Evolutionary conservation across 1,284 basidiomycete species (phyloP).

Genomic region (Austroboletus novae-zelandiae): DNA sequence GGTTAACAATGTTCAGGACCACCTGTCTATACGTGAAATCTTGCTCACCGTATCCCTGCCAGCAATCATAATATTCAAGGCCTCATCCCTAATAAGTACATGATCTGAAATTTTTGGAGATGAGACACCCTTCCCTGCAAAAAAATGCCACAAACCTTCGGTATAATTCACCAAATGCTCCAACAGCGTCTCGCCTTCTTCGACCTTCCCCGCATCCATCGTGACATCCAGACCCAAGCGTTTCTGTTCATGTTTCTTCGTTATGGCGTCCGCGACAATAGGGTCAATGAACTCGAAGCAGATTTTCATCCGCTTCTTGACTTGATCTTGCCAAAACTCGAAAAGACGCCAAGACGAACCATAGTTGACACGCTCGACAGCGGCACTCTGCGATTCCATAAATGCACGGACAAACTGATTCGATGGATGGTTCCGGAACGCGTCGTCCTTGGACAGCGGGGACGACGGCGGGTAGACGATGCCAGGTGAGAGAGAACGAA

Average conservation of each 20-base stretch:
- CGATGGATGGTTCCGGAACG: slow-evolving; percentile 14
- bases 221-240: slow-evolving; percentile 2
- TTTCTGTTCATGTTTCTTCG: slow-evolving; percentile 22
- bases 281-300: slow-evolving; percentile 29
- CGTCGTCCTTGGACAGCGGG: slow-evolving; percentile 14
- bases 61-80: slow-evolving; percentile 41
- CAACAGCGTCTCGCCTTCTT: slow-evolving; percentile 28
- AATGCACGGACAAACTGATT: slow-evolving; percentile 31
- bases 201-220: slow-evolving; percentile 3
- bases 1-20: not conserved
- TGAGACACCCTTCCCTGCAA: not conserved
- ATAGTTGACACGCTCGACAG: slow-evolving; percentile 13
- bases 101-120: slow-evolving; percentile 26
- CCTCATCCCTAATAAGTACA: slow-evolving; percentile 37
- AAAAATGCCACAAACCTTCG: slow-evolving; percentile 20
- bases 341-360: slow-evolving; percentile 25
- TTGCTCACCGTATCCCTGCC: slow-evolving; percentile 39
- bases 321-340: slow-evolving; percentile 22
- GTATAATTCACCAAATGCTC: slow-evolving; percentile 31
- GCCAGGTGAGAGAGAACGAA: slow-evolving; percentile 37
- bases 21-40: not conserved
- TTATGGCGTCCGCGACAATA: slow-evolving; percentile 26
- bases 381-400: slow-evolving; percentile 11
- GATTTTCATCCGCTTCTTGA: slow-evolving; percentile 15
- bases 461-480: slow-evolving; percentile 36